Evolutionary conservation across 169 alveolate genomes (phyloP), one percentile per base, ranked within the genome.

Genomic region (Cryptosporidium viatorum): DNA sequence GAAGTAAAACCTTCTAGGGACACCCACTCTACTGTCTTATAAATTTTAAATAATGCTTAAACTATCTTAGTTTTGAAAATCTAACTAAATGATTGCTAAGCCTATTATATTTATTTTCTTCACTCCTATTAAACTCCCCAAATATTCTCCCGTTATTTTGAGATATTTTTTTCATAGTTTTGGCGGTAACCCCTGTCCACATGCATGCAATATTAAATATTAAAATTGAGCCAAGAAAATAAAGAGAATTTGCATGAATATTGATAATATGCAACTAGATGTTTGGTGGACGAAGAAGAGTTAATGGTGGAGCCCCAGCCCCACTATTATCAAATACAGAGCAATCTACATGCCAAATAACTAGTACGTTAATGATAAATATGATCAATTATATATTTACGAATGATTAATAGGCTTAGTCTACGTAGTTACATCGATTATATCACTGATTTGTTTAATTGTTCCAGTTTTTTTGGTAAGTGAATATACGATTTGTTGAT

Each of bases 391-490:
- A 71, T 1, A 7, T 51, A 37, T 33, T 55, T 0, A 35, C 37
- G 21, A 51, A 37, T 58, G 18, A 73, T 48, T 58, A 43, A 45
- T 45, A 80, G 89, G 89, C 62, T 23, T 80, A 26, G 48, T 62
- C 31, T 67, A 80, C 39, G 70, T 80, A 39, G 31, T 62, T 21
- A 80, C 89, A 26, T 80, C 89, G 8, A 60, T 65, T 14, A 59
- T 80, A 31, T 80, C 89, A 10, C 48, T 80, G 10, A 62, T 80
- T 18, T 80, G 89, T 62, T 31, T 80, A 16, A 80, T 80, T 29
- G 62, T 80, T 29, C 89, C 89, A 31, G 62, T 62, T 18, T 80
- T 80, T 80, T 41, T 80, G 18, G 89, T 80, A 59, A 80, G 89
- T 59, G 5, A 29, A 3, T 39, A 5, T 9, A 26, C 5, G 2